Conservation (phyloP, 1,284 basidiomycete genomes). For the Malassezia cuniculi region DNA sequence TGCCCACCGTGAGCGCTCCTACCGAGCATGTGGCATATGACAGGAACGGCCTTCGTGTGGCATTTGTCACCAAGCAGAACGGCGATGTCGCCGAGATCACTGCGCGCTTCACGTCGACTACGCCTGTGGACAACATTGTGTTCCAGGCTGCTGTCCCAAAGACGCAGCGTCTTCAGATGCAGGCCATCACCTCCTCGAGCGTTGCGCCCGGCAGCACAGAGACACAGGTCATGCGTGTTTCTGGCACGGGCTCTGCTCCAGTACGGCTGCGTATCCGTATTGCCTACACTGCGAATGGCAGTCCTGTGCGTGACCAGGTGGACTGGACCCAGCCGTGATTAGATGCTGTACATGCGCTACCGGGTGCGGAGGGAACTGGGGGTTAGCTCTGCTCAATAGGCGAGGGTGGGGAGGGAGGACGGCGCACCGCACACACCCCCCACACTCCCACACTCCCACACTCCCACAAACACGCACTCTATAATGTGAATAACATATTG, state of each 20-base stretch:
- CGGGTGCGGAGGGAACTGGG: too few species aligned
- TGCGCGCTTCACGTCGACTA: constrained; percentile 63
- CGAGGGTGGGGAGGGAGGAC: too few species aligned
- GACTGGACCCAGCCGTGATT: constrained; percentile 52
- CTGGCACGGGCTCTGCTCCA: constrained; percentile 52
- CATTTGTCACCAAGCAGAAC: constrained; percentile 71
- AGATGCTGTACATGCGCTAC: too few species aligned
- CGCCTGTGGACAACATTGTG: constrained; percentile 52
- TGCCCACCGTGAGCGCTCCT: constrained; percentile 43
- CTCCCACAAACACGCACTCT: constrained; percentile 18
- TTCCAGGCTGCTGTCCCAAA: constrained; percentile 98
- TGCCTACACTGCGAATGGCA: constrained; percentile 53
- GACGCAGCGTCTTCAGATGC: constrained; percentile 95
- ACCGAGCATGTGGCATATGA: constrained; percentile 75
- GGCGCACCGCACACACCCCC: too few species aligned
- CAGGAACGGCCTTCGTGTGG: constrained; percentile 75
- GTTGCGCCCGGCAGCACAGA: constrained; percentile 67
- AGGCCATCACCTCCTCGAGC: constrained; percentile 79
- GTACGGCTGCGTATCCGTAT: constrained; percentile 76
- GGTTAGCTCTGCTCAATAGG: too few species aligned
- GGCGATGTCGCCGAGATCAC: constrained; percentile 80
- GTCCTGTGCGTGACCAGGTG: constrained; percentile 73
- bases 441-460: too few species aligned
- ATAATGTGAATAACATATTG: constrained; percentile 44
- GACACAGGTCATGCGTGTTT: constrained; percentile 84